phyloP scores from a whole-genome alignment of 768 basidiomycete species.

The Asterophora parasitica region DNA sequence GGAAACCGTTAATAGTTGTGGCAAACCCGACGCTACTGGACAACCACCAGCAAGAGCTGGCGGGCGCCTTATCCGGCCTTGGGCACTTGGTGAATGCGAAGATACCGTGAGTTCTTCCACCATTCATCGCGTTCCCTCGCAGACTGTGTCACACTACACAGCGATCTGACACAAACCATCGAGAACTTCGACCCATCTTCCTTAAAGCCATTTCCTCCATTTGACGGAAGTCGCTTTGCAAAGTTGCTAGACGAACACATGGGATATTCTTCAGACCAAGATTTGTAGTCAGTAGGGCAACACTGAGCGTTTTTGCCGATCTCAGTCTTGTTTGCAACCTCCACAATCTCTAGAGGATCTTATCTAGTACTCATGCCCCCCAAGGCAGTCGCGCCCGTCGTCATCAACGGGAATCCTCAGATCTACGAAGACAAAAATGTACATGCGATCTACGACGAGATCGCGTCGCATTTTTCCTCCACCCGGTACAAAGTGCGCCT shows the following conservation, averaged over 20 bases:
- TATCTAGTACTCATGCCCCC: slow-evolving; percentile 10
- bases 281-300: slow-evolving; percentile 3
- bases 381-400: slow-evolving; percentile 33
- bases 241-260: slow-evolving; percentile 71
- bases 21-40: slow-evolving; percentile 87
- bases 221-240: slow-evolving; percentile 64
- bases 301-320: background rate
- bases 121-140: background rate
- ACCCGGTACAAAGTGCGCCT: slow-evolving; percentile 78
- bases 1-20: slow-evolving; percentile 78
- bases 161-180: slow-evolving; percentile 54
- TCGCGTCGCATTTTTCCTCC: slow-evolving; percentile 82
- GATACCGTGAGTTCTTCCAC: slow-evolving; percentile 45
- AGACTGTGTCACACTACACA: slow-evolving; percentile 19
- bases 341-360: slow-evolving; percentile 7
- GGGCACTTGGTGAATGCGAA: slow-evolving; percentile 55
- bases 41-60: slow-evolving; percentile 91
- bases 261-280: slow-evolving; percentile 57
- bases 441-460: slow-evolving; percentile 78
- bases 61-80: slow-evolving; percentile 54
- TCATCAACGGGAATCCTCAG: slow-evolving; percentile 45
- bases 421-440: slow-evolving; percentile 72
- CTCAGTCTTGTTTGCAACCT: slow-evolving; percentile 6
- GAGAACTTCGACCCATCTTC: slow-evolving; percentile 37
- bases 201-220: slow-evolving; percentile 58